Base-by-base conservation (phyloP, 23 red algal species). In the Cyanidiococcus yangmingshanensis region DNA sequence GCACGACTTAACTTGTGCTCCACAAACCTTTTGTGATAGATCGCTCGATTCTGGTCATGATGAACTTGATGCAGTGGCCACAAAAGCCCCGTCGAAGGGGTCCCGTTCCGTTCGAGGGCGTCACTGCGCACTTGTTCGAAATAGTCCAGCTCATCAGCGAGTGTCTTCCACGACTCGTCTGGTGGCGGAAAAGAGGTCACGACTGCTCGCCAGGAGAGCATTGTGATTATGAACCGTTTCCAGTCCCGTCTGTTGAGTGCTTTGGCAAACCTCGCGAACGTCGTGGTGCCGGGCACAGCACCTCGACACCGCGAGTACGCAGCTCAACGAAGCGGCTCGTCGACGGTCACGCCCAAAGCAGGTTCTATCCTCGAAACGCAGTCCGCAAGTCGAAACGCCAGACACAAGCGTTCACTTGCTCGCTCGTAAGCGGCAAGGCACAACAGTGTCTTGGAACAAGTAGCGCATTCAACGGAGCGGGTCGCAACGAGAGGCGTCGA, bases 41-140 rank as follows among this genome's bases (percentile, higher is more conserved):
- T 71, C n/a, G 32, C 3, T 71, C 63, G 63, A 35, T 71, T 71
- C 63, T 35, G 21, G 16, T 35, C n/a, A 71, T 32, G 32, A 29
- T 71, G 63, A 25, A 71, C 7, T 7, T 29, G 63, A 35, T 71
- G 63, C 7, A 71, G 63, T 30, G 63, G 63, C 63, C 63, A 71
- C 63, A 71, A 35, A 12, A 25, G 32, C 63, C n/a, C 12, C 63
- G 7, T 29, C 7, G n/a, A 35, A 25, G 3, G 15, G 7, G 63
- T 25, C 21, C 12, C 32, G 7, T 7, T 2, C 63, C 7, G 63
- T 29, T 35, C 63, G 63, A 35, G 32, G 27, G 7, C 7, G 12
- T 71, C 12, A 29, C 7, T 2, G 63, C n/a, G 21, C 63, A 71
- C 63, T 35, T 35, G 63, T 35, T 71, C 63, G 32, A 3, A 71